A percentile compares a stretch with the other conserved stretches of the same genome.
Evolutionary conservation across 768 basidiomycete genomes (phyloP).

Genomic region (Calocybe gangraenosa): DNA sequence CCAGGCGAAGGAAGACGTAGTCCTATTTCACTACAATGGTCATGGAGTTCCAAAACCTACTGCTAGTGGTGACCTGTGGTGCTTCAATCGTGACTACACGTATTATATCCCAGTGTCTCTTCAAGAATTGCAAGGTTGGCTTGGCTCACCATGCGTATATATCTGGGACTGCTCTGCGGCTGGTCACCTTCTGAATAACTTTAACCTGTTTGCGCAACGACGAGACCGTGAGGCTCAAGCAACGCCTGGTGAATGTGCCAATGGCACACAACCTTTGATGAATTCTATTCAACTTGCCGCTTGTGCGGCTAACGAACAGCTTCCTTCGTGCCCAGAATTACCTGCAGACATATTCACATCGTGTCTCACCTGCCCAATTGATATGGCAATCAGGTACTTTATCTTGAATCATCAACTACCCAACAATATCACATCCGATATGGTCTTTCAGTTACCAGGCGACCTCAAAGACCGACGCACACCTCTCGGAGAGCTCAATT

Average conservation of each 20-base stretch:
- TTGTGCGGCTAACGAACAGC: conserved; percentile 84
- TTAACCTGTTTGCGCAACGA: conserved; percentile 73
- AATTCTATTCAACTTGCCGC: conserved; percentile 94
- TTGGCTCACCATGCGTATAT: conserved; percentile 93
- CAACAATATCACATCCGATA: conserved; percentile 76
- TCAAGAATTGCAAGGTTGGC: conserved; percentile 89
- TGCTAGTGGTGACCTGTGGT: conserved; percentile 94
- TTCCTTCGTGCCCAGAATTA: conserved; percentile 94
- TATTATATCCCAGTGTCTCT: conserved; percentile 98
- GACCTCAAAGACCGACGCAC: conserved; percentile 96
- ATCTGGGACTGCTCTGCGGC: conserved; percentile 99
- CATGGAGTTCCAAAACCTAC: conserved; percentile 98
- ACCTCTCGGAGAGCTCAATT: conserved; percentile 96
- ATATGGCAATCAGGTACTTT: conserved; percentile 92
- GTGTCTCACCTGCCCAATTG: conserved; percentile 96
- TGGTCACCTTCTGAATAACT: conserved; percentile 88
- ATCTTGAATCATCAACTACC: conserved; percentile 88
- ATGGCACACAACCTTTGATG: conserved; percentile 67
- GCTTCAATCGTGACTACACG: conserved; percentile 95
- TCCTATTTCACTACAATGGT: conserved; percentile 96
- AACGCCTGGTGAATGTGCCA: conserved; percentile 52
- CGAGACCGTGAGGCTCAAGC: conserved; percentile 67
- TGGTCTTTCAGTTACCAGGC: conserved; percentile 93
- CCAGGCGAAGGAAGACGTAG: conserved; percentile 89
- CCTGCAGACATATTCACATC: conserved; percentile 98